Percentiles rank a stretch among this genome's conserved stretches.
phyloP scores from a whole-genome alignment of 345 rosid species.

The Eucalyptus urophylla region DNA sequence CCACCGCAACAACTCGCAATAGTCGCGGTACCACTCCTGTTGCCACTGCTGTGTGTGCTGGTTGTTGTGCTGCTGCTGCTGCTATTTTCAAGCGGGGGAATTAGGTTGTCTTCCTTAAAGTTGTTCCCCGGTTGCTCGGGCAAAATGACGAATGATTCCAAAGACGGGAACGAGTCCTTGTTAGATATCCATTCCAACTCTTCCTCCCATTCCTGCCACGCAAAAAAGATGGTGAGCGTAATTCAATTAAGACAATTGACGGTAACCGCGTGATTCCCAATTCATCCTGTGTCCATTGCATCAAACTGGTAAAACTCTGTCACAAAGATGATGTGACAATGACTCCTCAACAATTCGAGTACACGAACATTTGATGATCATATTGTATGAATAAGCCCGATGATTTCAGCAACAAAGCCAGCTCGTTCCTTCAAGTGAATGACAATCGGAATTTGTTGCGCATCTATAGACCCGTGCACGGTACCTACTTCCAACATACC shows the following conservation, averaged over 20 bases:
- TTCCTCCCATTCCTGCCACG: conserved; percentile 52
- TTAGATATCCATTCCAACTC: conserved; percentile 79
- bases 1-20: conserved; percentile 30
- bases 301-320: neutral
- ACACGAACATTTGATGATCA: neutral
- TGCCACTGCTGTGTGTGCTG: conserved; percentile 1
- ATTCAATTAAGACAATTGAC: neutral
- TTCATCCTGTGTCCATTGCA: neutral
- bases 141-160: conserved; percentile 38
- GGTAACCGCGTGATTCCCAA: neutral
- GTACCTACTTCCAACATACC: neutral
- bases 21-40: neutral
- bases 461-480: neutral
- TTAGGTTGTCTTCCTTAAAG: conserved; percentile 42
- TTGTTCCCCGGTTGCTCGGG: conserved; percentile 10
- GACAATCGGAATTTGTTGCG: neutral
- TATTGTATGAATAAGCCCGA: neutral
- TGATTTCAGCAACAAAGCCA: neutral
- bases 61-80: conserved; percentile 18
- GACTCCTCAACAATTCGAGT: neutral
- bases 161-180: conserved; percentile 61
- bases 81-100: conserved; percentile 60
- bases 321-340: neutral
- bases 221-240: neutral
- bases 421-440: neutral